phyloP scores from a whole-genome alignment of 2,329 filamentous ascomycete genomes.

The Ophiostoma tasmaniense region DNA sequence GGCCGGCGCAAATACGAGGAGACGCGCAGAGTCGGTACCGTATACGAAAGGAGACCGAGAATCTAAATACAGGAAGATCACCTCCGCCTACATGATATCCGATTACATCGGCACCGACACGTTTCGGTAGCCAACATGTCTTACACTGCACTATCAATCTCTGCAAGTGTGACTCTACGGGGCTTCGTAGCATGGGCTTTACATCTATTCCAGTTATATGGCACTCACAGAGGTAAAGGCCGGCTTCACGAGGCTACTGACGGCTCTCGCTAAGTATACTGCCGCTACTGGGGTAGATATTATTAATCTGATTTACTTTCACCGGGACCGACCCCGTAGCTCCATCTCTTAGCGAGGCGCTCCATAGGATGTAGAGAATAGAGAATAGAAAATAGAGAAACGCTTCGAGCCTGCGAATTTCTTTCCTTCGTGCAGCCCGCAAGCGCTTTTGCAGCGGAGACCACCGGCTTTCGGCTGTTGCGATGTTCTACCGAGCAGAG shows the following conservation, averaged over 20 bases:
- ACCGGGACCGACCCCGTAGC: neutral
- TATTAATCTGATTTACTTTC: neutral
- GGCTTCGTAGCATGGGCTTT: neutral
- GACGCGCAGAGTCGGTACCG: neutral
- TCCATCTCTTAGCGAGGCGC: neutral
- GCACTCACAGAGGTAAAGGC: neutral
- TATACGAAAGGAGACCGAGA: neutral
- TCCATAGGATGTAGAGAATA: neutral
- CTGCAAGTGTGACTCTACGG: neutral
- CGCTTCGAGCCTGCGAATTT: neutral
- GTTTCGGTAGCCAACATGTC: neutral
- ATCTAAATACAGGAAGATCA: neutral
- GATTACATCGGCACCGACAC: neutral
- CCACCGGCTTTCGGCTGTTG: neutral
- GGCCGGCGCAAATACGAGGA: neutral
- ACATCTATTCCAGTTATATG: neutral
- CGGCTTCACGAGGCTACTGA: neutral
- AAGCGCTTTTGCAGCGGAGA: neutral
- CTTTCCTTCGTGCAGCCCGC: neutral
- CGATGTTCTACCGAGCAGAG: neutral
- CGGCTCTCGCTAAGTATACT: neutral
- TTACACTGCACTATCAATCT: neutral
- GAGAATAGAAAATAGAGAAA: neutral
- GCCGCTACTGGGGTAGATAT: neutral
- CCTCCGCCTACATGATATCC: neutral